A percentile compares a stretch with the other conserved stretches of the same genome.
Conservation (phyloP, 129 eudicot genomes). For the Deinandra increscens region DNA sequence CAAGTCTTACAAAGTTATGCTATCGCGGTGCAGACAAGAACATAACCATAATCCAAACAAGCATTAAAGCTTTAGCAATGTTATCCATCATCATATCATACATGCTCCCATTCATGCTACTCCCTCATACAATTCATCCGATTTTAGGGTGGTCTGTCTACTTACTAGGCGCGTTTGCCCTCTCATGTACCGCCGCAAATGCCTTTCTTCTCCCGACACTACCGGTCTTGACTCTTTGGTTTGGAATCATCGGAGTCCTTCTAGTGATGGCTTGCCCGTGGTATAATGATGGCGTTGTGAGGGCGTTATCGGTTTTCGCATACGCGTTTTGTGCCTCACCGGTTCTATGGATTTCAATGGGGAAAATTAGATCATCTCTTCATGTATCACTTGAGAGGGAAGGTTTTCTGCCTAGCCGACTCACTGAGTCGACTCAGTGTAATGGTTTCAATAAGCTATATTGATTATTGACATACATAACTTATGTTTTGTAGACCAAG, state of each 20-base stretch:
- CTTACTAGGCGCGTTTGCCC: conserved; percentile 53
- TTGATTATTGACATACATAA: conserved; percentile 41
- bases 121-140: conserved; percentile 84
- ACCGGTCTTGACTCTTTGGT: conserved; percentile 57
- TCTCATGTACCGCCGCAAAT: conserved; percentile 49
- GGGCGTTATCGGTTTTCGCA: conserved; percentile 65
- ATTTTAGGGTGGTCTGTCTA: conserved; percentile 71
- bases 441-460: conserved; percentile 54
- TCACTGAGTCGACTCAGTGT: conserved; percentile 49
- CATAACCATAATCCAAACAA: conserved; percentile 40
- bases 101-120: conserved; percentile 55
- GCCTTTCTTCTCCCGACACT: conserved; percentile 59
- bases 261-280: conserved; percentile 77
- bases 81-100: conserved; percentile 64
- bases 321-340: conserved; percentile 81
- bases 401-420: conserved; percentile 53
- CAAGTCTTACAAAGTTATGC: conserved; percentile 57
- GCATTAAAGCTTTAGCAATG: conserved; percentile 54
- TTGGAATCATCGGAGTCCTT: conserved; percentile 65
- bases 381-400: conserved; percentile 71
- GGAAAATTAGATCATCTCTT: conserved; percentile 43
- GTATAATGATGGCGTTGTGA: conserved; percentile 71
- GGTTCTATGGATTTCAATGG: conserved; percentile 51
- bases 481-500: background rate
- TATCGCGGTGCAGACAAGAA: conserved; percentile 60